Evolutionary conservation across 2,329 filamentous ascomycete genomes (phyloP).

Genomic region (Hypoxylon sp.): DNA sequence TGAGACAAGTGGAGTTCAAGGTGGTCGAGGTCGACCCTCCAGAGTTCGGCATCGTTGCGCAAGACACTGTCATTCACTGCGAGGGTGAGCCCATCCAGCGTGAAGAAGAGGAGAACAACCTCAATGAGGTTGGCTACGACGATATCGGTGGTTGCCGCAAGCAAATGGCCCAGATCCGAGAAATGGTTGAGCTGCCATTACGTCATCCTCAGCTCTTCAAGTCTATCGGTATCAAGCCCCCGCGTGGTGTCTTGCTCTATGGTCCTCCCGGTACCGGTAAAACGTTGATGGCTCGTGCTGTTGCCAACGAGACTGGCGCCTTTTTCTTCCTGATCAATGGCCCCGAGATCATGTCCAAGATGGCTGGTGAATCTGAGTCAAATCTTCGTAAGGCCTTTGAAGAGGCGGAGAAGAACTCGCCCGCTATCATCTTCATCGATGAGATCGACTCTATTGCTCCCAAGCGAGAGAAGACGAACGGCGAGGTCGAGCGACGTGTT

Average conservation of each 20-base stretch:
- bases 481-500: slow-evolving; percentile 97
- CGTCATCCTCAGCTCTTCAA: slow-evolving; percentile 99
- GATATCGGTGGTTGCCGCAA: slow-evolving; percentile 99
- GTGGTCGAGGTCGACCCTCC: slow-evolving; percentile 98
- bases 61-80: slow-evolving; percentile 99
- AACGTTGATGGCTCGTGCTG: slow-evolving; percentile 98
- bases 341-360: slow-evolving; percentile 99
- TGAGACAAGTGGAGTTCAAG: slow-evolving; percentile 99
- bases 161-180: slow-evolving; percentile 99
- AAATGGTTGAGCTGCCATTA: slow-evolving; percentile 96
- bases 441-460: slow-evolving; percentile 99
- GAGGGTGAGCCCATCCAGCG: slow-evolving; percentile 96
- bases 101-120: slow-evolving; percentile 98
- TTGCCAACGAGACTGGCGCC: slow-evolving; percentile 98
- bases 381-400: slow-evolving; percentile 99
- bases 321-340: slow-evolving; percentile 99
- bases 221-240: slow-evolving; percentile 99
- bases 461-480: slow-evolving; percentile 99
- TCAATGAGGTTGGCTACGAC: slow-evolving; percentile 99
- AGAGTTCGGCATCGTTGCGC: slow-evolving; percentile 98
- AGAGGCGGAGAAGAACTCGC: slow-evolving; percentile 99
- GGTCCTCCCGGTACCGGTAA: slow-evolving; percentile 99
- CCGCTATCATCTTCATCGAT: slow-evolving; percentile 99
- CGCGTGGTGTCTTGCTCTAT: slow-evolving; percentile 95
- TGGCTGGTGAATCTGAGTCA: slow-evolving; percentile 99